These are phyloP conservation scores for Microbotryum scabiosae DNA, from an alignment of 1,284 basidiomycete genomes.

Conservation along the genomic window DNA sequence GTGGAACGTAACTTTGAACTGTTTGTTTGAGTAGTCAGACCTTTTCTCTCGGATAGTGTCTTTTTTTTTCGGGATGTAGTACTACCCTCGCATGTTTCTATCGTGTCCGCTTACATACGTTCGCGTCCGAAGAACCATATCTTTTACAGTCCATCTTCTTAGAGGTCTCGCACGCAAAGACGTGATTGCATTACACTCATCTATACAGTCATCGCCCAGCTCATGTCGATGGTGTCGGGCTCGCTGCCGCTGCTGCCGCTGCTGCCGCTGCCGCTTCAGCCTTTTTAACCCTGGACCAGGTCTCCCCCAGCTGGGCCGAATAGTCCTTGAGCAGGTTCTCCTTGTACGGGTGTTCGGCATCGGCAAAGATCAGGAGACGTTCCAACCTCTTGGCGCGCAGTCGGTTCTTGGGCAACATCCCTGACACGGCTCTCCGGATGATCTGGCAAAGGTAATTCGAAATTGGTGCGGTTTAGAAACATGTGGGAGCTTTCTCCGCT, in stretches of 20 bases:
- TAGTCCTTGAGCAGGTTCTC: slow-evolving; percentile 36
- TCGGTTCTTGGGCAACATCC: slow-evolving; percentile 95
- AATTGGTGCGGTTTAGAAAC: neutral
- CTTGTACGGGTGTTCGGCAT: slow-evolving; percentile 39
- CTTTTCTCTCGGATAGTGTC: neutral
- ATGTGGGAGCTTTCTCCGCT: neutral
- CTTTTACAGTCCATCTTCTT: no score
- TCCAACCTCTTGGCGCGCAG: slow-evolving; percentile 75
- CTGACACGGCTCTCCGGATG: slow-evolving; percentile 86
- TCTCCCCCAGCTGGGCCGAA: slow-evolving; percentile 21
- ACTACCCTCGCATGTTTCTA: no score
- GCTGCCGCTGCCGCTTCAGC: neutral
- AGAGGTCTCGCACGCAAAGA: no score
- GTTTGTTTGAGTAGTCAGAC: slow-evolving; percentile 44
- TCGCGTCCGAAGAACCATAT: no score
- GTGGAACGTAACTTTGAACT: slow-evolving; percentile 67
- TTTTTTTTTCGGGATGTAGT: no score
- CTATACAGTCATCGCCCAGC: no score
- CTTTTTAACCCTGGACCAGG: slow-evolving; percentile 11
- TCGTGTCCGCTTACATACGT: no score
- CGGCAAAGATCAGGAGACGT: slow-evolving; percentile 72
- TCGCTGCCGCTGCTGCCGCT: no score
- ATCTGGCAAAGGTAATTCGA: slow-evolving; percentile 58
- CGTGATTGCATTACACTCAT: no score
- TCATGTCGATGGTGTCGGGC: no score